Conservation (phyloP, 139 green algal genomes). For the Closterium sp. region DNA sequence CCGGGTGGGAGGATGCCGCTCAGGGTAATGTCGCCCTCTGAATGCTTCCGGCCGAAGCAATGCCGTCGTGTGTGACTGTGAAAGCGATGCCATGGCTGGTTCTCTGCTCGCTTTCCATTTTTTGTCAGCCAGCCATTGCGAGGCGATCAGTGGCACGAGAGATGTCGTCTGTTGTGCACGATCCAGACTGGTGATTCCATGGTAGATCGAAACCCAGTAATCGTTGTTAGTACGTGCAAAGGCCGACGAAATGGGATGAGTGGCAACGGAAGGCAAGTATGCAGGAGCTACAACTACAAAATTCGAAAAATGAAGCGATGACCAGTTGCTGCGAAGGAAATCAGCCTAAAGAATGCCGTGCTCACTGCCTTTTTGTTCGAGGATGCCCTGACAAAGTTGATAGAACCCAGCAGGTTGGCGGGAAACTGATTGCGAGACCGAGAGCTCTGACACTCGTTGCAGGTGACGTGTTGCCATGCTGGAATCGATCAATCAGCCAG, state of each 20-base stretch:
- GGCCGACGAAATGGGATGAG: neutral
- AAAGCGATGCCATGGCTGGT: neutral
- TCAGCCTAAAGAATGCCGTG: neutral
- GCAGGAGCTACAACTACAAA: neutral
- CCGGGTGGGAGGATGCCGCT: neutral
- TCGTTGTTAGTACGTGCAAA: neutral
- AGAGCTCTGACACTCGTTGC: neutral
- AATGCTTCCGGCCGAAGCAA: neutral
- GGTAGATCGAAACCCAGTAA: neutral
- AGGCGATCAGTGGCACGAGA: neutral
- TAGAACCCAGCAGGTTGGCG: neutral
- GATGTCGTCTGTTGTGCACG: neutral
- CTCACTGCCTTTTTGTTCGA: neutral
- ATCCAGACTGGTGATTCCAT: neutral
- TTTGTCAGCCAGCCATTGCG: neutral
- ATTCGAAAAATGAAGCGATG: neutral
- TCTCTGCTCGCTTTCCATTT: neutral
- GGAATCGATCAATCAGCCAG: neutral
- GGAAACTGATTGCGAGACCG: neutral
- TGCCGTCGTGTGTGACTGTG: neutral
- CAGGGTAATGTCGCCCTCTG: neutral
- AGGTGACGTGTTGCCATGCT: neutral
- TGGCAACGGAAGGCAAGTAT: neutral
- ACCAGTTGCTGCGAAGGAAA: neutral
- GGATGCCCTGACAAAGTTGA: neutral